Percentiles rank a stretch among this genome's conserved stretches.
phyloP scores from a whole-genome alignment of 2,329 filamentous ascomycete species.

The Clonostachys byssicola region DNA sequence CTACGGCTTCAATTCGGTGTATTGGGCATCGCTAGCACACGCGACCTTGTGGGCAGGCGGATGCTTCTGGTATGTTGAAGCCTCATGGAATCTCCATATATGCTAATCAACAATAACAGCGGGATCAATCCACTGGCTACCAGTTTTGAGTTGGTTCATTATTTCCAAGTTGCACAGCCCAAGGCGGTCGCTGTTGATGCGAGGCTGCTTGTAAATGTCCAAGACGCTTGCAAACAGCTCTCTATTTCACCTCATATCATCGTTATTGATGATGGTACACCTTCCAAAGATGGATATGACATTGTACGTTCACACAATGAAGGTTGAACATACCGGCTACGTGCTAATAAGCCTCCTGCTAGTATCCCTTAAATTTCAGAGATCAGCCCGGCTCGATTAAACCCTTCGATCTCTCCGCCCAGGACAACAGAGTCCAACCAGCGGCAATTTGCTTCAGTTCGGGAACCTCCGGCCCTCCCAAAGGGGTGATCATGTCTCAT shows the following conservation, averaged over 20 bases:
- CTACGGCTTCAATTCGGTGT: slow-evolving; percentile 10
- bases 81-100: not conserved
- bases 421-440: slow-evolving; percentile 8
- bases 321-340: not conserved
- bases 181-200: slow-evolving; percentile 10
- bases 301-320: not conserved
- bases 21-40: slow-evolving; percentile 12
- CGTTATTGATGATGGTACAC: not conserved
- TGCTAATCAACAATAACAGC: slow-evolving; percentile 2
- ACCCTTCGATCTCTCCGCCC: slow-evolving; percentile 5
- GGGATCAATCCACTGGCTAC: slow-evolving; percentile 14
- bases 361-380: too few relatives aligned
- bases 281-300: not conserved
- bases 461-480: slow-evolving; percentile 13
- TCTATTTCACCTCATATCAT: not conserved
- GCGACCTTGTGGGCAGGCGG: slow-evolving; percentile 13
- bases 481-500: slow-evolving; percentile 13
- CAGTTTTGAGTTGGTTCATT: slow-evolving; percentile 12
- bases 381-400: not conserved
- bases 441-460: slow-evolving; percentile 15
- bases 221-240: not conserved
- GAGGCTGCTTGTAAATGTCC: slow-evolving; percentile 4
- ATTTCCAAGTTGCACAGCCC: slow-evolving; percentile 10
- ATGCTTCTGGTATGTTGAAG: slow-evolving; percentile 9
- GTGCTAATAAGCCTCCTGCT: too few relatives aligned